Base-by-base conservation (phyloP, 1,284 basidiomycete genomes). In the Neonothopanus nambi region DNA sequence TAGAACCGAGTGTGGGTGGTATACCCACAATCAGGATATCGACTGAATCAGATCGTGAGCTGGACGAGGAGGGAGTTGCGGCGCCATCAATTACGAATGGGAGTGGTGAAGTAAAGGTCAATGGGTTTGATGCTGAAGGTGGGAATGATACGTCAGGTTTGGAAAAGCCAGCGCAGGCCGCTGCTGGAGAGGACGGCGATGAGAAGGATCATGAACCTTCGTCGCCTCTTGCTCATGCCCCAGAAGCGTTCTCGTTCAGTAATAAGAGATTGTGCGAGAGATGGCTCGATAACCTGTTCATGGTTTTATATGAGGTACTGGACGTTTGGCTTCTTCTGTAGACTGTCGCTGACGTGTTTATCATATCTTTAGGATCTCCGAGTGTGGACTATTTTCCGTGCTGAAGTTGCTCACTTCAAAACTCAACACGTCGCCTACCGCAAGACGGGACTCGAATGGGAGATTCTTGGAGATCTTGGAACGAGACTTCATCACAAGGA, bases 351-450 rank as follows among this genome's bases (percentile, higher is more conserved):
- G 15, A 18, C 23, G 17, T 24, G n/a, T n/a, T 24, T 41, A 28
- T 30, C 51, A 7, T 47, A 54, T 6, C 12, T 15, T 51, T 37
- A 95, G 89, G 96, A 99, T 67, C 76, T 99, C 46, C 87, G 97
- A n/a, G 92, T 99, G 11, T 99, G 96, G 88, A 99, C 97, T 0
- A 99, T 99, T 66, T 99, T 97, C 86, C 85, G 96, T 18, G 96
- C 97, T 3, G 97, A 99, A 67, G 90, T 98, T n/a, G 93, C 94
- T 0, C 96, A 99, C 67, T 99, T 97, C 82, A 97, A 96, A 67
- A 94, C 91, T 0, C 96, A 98, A 67, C 92, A 96, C 61, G 89
- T 98, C 57, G 94, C 95, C 0, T 99, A 98, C 68, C 85, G 92
- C 59, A 98, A 98, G 76, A 98, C 96, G 0, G 94, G 92, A 0